Evolutionary conservation across 75 land plant genomes (phyloP), one percentile per base, ranked within the genome.

Genomic region (Selaginella moellendorffii): DNA sequence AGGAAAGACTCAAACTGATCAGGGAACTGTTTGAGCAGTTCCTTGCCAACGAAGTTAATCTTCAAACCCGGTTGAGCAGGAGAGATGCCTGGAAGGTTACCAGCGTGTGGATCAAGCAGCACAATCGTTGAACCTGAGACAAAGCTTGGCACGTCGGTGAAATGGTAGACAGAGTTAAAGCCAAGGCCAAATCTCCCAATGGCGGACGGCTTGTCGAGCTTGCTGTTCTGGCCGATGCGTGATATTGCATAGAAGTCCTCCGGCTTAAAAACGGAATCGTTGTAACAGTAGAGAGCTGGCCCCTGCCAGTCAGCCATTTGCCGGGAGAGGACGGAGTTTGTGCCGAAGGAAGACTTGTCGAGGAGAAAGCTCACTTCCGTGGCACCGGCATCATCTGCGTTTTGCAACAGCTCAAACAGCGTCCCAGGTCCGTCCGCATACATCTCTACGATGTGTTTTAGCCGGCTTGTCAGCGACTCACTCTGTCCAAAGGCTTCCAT

Each of bases 291-390:
- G 14, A 91, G 76, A 24, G 97, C 93, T 31, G 97, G 88, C 9
- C 97, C 97, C 72, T 91, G 97, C 97, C 97, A 91, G 28, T 87
- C 89, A 9, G 88, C 88, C 97, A 91, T 91, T 62, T 79, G 80
- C 52, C 92, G 92, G 68, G 97, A 87, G 24, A 91, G 84, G 25
- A 87, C 61, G 26, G 97, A 91, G 31, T 86, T 87, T 27, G 93
- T 81, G 28, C 97, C 97, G 78, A 80, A 87, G 26, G 84, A 82
- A 60, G 86, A 82, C 75, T 79, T 84, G 69, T 91, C 97, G 71
- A 91, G 71, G 1, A 91, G 81, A 74, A 91, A 87, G 52, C 74
- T 67, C 64, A 91, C 97, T 61, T 91, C 84, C 26, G 88, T 79
- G 31, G 97, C 93, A 63, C 82, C 89, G 27, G 97, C 97, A 81